phyloP scores from a whole-genome alignment of 345 rosid genomes.

The Acer saccharum region DNA sequence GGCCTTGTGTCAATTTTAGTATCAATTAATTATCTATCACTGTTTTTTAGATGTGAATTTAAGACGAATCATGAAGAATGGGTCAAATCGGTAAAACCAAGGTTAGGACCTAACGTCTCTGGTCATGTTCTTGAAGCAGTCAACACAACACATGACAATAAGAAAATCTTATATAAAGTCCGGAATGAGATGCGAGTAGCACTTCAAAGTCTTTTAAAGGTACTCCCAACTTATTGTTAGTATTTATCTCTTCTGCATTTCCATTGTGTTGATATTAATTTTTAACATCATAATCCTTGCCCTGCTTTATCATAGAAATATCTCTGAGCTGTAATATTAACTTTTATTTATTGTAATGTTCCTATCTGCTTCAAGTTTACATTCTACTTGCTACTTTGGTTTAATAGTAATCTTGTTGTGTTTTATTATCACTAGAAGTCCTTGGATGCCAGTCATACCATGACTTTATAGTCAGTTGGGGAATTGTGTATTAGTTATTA shows the following conservation, averaged over 20 bases:
- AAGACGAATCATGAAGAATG: conserved; percentile 88
- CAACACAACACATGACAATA: conserved; percentile 48
- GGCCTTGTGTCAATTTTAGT: conserved; percentile 10
- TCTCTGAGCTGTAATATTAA: neutral
- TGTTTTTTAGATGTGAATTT: conserved; percentile 73
- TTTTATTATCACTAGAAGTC: no score
- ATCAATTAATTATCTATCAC: conserved; percentile 16
- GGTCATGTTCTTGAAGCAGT: conserved; percentile 56
- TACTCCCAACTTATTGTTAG: conserved; percentile 21
- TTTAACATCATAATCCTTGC: neutral
- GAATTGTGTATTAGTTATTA: no score
- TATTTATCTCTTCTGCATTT: conserved; percentile 10
- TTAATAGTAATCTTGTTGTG: no score
- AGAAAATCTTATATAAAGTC: conserved; percentile 67
- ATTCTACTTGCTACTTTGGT: neutral
- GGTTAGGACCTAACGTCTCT: conserved; percentile 61
- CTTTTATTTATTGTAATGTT: neutral
- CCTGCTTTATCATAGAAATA: neutral
- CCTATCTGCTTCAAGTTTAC: neutral
- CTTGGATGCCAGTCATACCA: no score
- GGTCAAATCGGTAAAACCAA: conserved; percentile 75
- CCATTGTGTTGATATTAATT: neutral
- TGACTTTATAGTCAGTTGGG: no score
- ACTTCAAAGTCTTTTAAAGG: conserved; percentile 79
- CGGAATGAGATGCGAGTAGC: conserved; percentile 77